Percentiles rank a stretch among this genome's conserved stretches.
phyloP scores from a whole-genome alignment of 2,329 filamentous ascomycete species.

The Penicillium sp. region DNA sequence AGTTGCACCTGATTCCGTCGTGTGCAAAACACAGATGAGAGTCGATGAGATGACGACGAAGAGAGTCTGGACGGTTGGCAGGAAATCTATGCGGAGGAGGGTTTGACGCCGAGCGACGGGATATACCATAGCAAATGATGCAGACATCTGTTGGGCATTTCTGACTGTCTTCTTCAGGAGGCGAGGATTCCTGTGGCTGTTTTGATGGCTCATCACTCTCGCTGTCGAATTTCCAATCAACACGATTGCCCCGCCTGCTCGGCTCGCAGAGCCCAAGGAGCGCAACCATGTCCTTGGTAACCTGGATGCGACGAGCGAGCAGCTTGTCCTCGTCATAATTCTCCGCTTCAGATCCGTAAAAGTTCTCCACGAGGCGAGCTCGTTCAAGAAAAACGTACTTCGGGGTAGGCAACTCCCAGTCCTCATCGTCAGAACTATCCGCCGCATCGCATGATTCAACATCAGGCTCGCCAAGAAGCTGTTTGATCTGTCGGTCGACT shows the following conservation, averaged over 20 bases:
- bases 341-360: conserved; percentile 26
- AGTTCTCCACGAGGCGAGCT: conserved; percentile 29
- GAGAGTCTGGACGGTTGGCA: conserved; percentile 21
- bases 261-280: conserved; percentile 24
- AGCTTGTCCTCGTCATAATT: conserved; percentile 24
- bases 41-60: conserved; percentile 25
- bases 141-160: conserved; percentile 24
- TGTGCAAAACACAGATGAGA: conserved; percentile 18
- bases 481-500: conserved; percentile 26
- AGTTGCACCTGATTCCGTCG: conserved; percentile 22
- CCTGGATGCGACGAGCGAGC: conserved; percentile 25
- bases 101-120: conserved; percentile 21
- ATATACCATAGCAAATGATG: conserved; percentile 28
- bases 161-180: conserved; percentile 11
- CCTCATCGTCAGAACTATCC: conserved; percentile 68
- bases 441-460: conserved; percentile 70
- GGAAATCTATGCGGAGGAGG: conserved; percentile 26
- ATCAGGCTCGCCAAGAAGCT: conserved; percentile 23
- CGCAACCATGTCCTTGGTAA: conserved; percentile 30
- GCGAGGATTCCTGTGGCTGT: conserved; percentile 13
- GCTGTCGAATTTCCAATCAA: conserved; percentile 21
- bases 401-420: too few species aligned
- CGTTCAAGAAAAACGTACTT: too few species aligned
- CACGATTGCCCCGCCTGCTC: conserved; percentile 22
- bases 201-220: conserved; percentile 7